Base-by-base conservation (phyloP, 2,329 filamentous ascomycete genomes). In the Fusarium sacchari region DNA sequence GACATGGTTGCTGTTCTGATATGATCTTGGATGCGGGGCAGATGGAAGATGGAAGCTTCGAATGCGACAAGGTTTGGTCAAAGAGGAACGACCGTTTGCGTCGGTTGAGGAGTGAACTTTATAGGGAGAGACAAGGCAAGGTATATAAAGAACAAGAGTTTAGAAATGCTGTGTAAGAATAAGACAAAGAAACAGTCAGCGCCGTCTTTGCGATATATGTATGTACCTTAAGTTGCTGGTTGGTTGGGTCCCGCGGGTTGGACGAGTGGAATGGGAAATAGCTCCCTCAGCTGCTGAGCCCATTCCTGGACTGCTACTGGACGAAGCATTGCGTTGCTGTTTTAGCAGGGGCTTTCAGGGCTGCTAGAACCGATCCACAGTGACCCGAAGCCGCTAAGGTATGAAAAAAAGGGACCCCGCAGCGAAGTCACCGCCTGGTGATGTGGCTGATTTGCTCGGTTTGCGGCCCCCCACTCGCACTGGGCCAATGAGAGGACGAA, bases 1-100 rank as follows among this genome's bases (percentile, higher is more conserved):
- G 80, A 77, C 83, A 84, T 84, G 77, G 67, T 74, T 71, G 49
- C 64, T 49, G 57, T 62, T 60, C 62, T 49, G 57, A 59, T 62
- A 55, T 40, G 50, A 42, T 42, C 18, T 36, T 36, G 49, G 49
- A n/a, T 58, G 70, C 65, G 46, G 76, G 76, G 73, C 66, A 70
- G 46, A 30, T 30, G 26, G 26, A 22, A 47, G 44, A 49, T 53
- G 34, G 55, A 71, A 71, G 60, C 67, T 66, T 57, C 60, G 24
- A 36, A 70, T 65, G 67, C 67, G 67, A 58, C 46, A 68, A 55
- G 32, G 44, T 53, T 50, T 49, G 42, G 50, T 30, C 34, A 39
- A n/a, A 42, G 30, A 63, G 43, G 26, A 62, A 53, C 46, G 24
- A 60, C 46, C 37, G 59, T 64, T 46, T 55, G 37, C 17, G 46